Evolutionary conservation across 805 yeast species (phyloP), one percentile per base, ranked within the genome.

Genomic region (Zygoascus bituminiphila): DNA sequence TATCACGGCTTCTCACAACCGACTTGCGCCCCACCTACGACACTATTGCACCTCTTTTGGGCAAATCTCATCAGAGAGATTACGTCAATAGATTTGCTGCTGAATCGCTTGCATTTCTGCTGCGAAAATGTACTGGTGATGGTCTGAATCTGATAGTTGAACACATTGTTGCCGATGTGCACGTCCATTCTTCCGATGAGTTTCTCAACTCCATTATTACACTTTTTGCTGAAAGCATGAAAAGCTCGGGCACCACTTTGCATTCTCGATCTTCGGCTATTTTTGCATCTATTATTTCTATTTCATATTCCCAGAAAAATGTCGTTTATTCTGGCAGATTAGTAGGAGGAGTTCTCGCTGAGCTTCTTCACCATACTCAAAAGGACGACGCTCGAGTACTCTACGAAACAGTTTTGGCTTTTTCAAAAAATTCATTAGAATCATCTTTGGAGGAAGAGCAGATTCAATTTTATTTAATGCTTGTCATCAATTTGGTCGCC

Each of bases 51-150:
- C 89, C 94, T 0, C 64, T 88, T 20, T 68, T 91, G 47, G 76
- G 77, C 31, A 66, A 79, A 45, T 65, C 65, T 3, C 65, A 68
- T 17, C 83, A 81, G 55, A 78, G 78, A 23, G 79, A 83, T 54
- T 62, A 54, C 47, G 73, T 89, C 31, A 73, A 86, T 0, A 74
- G 94, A 52, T 93, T 91, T 58, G 81, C 95, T 19, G 88, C 96
- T 0, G 97, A 91, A 64, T 93, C 96, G 0, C 64, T 91, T 42
- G 85, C 97, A 0, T 93, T 84, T 57, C 69, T 91, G 49, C 69
- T 91, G 8, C 78, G 93, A 60, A 86, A 86, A 62, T 73, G 85
- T 52, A 71, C 72, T 21, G 62, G 70, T 0, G 72, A 72, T 0
- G 66, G 75, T 5, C 65, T 88, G 43, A 57, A 61, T 0, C 49